Evolutionary conservation across 176 grass and related monocot species (phyloP).

Genomic region (Thinopyrum elongatum): DNA sequence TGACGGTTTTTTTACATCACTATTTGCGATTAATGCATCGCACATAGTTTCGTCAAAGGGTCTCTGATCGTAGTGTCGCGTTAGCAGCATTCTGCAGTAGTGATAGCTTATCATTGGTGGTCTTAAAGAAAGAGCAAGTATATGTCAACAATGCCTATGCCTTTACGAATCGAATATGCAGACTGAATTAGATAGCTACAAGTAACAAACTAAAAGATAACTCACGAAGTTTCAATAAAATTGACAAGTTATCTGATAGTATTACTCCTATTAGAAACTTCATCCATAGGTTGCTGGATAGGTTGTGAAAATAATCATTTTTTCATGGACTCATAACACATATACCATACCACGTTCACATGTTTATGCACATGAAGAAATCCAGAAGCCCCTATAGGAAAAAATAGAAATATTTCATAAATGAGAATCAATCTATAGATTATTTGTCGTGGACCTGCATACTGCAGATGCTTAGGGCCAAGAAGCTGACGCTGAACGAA

Average conservation of each 20-base stretch:
- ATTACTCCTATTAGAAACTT: conserved; percentile 86
- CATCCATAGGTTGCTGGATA: conserved; percentile 86
- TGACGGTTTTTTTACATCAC: no score
- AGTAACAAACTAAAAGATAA: conserved; percentile 28
- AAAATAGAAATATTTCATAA: conserved; percentile 4
- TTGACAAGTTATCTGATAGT: conserved; percentile 57
- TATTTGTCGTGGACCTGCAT: background rate
- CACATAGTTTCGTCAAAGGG: no score
- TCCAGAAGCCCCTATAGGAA: conserved; percentile 57
- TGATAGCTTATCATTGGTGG: no score
- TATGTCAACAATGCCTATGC: background rate
- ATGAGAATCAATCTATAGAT: background rate
- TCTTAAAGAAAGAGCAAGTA: no score
- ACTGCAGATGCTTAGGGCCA: no score
- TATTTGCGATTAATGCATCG: no score
- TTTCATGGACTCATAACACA: background rate
- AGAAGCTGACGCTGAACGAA: no score
- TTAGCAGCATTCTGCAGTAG: no score
- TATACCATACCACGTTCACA: background rate
- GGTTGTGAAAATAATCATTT: conserved; percentile 20
- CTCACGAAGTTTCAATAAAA: conserved; percentile 84
- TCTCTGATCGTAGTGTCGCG: no score
- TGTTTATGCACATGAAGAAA: conserved; percentile 30
- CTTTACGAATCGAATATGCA: background rate
- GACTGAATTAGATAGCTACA: conserved; percentile 6